Percentiles rank a stretch among this genome's conserved stretches.
Evolutionary conservation across 805 yeast genomes (phyloP).

Genomic region (Starmerella asiatica): DNA sequence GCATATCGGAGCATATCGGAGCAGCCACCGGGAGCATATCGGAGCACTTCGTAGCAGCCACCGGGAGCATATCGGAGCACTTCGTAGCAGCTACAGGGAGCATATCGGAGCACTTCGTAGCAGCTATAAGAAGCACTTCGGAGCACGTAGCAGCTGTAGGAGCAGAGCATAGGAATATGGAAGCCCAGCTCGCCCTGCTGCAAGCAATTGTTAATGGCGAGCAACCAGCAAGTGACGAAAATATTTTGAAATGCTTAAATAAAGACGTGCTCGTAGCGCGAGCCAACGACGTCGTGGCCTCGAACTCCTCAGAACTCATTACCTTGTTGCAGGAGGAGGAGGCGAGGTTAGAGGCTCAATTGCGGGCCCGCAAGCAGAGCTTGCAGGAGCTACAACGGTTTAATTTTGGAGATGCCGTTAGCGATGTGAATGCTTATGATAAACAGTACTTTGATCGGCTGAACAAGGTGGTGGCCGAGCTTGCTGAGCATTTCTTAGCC

Average conservation of each 20-base stretch:
- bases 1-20: too few relatives aligned
- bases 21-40: too few relatives aligned
- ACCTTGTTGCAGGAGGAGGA: constrained; percentile 1
- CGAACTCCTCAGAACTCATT: constrained; percentile 1
- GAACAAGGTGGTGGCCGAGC: not conserved
- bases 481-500: constrained; percentile 4
- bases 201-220: constrained; percentile 7
- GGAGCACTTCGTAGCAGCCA: too few relatives aligned
- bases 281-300: constrained; percentile 1
- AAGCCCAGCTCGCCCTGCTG: constrained; percentile 8
- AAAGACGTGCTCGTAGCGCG: constrained; percentile 2
- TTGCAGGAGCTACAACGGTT: not conserved
- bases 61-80: too few relatives aligned
- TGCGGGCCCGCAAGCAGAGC: not conserved
- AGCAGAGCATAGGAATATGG: constrained; percentile 3
- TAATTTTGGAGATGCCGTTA: not conserved
- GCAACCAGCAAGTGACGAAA: constrained; percentile 3
- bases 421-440: not conserved
- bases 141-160: too few relatives aligned
- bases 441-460: not conserved
- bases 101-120: too few relatives aligned
- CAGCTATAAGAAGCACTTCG: too few relatives aligned
- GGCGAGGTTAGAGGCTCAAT: not conserved
- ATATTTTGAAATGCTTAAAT: constrained; percentile 7
- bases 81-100: too few relatives aligned